Evolutionary conservation across 1,284 basidiomycete genomes (phyloP).

Genomic region (Sanghuangporus weigelae): DNA sequence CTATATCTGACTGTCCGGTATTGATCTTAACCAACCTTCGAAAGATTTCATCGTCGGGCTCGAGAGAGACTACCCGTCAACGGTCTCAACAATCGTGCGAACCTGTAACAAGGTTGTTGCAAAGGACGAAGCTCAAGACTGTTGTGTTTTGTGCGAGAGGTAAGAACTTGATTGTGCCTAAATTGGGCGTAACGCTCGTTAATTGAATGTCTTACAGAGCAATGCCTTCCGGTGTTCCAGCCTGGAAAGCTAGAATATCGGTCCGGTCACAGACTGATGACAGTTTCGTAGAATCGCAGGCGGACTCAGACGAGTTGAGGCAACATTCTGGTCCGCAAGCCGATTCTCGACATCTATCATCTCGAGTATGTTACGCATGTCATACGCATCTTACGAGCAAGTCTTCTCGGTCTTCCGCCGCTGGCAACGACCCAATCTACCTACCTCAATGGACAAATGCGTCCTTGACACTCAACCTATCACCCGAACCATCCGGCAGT

Average conservation of each 20-base stretch:
- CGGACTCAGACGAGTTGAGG: constrained; percentile 15
- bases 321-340: constrained; percentile 9
- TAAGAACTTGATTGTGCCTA: background rate
- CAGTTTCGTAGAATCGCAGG: constrained; percentile 21
- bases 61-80: constrained; percentile 82
- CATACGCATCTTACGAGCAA: constrained; percentile 65
- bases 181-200: background rate
- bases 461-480: background rate
- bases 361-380: constrained; percentile 68
- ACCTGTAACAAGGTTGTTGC: constrained; percentile 82
- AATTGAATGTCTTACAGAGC: constrained; percentile 40
- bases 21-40: background rate
- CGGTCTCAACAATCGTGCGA: constrained; percentile 81
- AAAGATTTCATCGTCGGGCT: constrained; percentile 79
- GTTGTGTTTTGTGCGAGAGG: constrained; percentile 73
- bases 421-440: constrained; percentile 17
- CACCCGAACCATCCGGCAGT: background rate
- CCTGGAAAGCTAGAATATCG: constrained; percentile 71
- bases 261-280: constrained; percentile 47
- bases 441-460: constrained; percentile 36
- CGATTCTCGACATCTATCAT: constrained; percentile 31
- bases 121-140: constrained; percentile 45
- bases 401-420: constrained; percentile 14
- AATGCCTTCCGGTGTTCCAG: constrained; percentile 59
- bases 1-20: background rate